These are phyloP conservation scores for Sphagnum tenellum DNA, from an alignment of 225 moss, liverwort and hornwort species.

Conservation along the genomic window DNA sequence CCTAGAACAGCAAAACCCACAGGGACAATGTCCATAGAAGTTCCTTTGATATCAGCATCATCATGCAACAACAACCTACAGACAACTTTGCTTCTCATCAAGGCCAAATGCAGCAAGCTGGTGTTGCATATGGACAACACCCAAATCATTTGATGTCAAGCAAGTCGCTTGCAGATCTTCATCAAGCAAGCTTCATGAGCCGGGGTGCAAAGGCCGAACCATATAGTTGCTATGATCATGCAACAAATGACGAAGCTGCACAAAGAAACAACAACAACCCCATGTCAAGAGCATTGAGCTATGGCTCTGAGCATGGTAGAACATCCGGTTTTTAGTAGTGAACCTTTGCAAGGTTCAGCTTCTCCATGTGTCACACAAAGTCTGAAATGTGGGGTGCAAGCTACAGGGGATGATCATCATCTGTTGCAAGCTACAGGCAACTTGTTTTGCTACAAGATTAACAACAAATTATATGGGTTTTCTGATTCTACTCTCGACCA, in stretches of 20 bases:
- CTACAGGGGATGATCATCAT: not conserved
- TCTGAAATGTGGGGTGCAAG: constrained; percentile 22
- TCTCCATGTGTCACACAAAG: constrained; percentile 24
- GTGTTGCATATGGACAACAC: too few relatives aligned
- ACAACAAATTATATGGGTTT: constrained; percentile 23
- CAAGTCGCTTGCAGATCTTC: constrained; percentile 5
- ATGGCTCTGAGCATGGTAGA: constrained; percentile 8
- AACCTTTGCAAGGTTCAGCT: constrained; percentile 16
- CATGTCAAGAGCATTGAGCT: constrained; percentile 15
- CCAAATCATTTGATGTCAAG: constrained; percentile 1
- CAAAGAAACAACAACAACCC: constrained; percentile 21
- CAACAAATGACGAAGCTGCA: constrained; percentile 29
- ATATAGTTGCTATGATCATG: constrained; percentile 10
- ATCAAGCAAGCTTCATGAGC: constrained; percentile 13
- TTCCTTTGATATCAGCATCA: constrained; percentile 13
- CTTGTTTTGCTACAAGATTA: constrained; percentile 11
- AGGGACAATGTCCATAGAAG: too few relatives aligned
- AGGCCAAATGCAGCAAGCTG: constrained; percentile 8
- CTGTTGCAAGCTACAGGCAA: not conserved
- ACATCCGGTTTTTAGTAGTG: constrained; percentile 4
- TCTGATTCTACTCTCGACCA: constrained; percentile 29
- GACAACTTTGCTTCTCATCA: constrained; percentile 17
- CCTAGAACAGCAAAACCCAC: too few relatives aligned
- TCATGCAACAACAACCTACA: not conserved
- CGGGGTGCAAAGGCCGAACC: constrained; percentile 40